Conservation (phyloP, 139 green algal genomes). For the Chlorella vulgaris region DNA sequence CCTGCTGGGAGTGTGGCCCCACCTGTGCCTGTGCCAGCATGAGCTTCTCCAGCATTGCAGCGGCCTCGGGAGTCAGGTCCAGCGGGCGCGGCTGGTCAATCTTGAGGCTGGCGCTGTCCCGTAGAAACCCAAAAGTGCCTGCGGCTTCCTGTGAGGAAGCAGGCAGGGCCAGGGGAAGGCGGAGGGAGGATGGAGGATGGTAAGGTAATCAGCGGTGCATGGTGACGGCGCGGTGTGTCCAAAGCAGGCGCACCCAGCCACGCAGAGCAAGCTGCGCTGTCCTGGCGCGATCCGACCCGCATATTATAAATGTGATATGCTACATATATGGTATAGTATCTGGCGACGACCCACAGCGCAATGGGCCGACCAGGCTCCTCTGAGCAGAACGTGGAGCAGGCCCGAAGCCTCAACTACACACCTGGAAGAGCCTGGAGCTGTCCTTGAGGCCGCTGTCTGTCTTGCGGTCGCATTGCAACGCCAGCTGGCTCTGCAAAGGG, state of each 20-base stretch:
- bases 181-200: background rate
- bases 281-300: too few species aligned
- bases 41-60: slow-evolving; percentile 89
- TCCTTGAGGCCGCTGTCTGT: slow-evolving; percentile 74
- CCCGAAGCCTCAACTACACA: too few species aligned
- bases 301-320: too few species aligned
- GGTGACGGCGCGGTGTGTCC: too few species aligned
- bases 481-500: slow-evolving; percentile 46
- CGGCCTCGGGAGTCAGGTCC: slow-evolving; percentile 81
- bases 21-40: slow-evolving; percentile 88
- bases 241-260: too few species aligned
- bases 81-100: slow-evolving; percentile 67
- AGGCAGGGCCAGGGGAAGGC: background rate
- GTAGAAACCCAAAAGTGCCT: slow-evolving; percentile 77
- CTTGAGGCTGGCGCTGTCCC: slow-evolving; percentile 70
- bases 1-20: too few species aligned
- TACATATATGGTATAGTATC: too few species aligned
- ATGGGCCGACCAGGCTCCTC: too few species aligned
- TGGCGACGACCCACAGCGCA: too few species aligned
- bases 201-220: too few species aligned
- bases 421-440: slow-evolving; percentile 72
- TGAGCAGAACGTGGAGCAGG: too few species aligned
- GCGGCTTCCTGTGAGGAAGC: slow-evolving; percentile 51
- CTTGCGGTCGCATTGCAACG: slow-evolving; percentile 69
- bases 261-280: too few species aligned